Evolutionary conservation across 345 rosid species (phyloP).

Genomic region (Rhodamnia argentea): DNA sequence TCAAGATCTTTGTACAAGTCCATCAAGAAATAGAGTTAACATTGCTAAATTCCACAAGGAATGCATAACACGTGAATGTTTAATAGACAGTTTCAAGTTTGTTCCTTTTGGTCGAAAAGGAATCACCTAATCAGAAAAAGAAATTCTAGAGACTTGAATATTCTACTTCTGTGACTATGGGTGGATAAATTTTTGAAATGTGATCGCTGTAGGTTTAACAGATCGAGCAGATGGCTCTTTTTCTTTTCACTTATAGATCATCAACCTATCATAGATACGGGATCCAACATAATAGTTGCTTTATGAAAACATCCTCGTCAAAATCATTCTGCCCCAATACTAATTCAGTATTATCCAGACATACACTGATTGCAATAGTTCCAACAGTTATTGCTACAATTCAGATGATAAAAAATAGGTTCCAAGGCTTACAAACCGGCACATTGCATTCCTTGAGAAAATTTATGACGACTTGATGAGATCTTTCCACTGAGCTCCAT

Average conservation of each 20-base stretch:
- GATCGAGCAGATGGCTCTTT: not conserved
- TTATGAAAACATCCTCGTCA: not conserved
- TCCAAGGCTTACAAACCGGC: constrained; percentile 41
- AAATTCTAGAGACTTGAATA: not conserved
- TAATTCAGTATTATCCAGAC: no score
- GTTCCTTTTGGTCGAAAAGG: not conserved
- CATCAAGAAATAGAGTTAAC: not conserved
- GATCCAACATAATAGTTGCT: not conserved
- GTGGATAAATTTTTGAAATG: not conserved
- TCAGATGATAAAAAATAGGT: not conserved
- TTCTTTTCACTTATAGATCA: not conserved
- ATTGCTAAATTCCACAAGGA: not conserved
- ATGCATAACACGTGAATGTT: not conserved
- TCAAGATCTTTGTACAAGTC: not conserved
- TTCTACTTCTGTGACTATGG: not conserved
- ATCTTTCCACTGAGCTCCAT: constrained; percentile 19
- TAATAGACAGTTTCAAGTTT: not conserved
- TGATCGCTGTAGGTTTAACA: not conserved
- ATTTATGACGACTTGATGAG: constrained; percentile 33
- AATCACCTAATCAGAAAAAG: not conserved
- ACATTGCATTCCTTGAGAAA: constrained; percentile 73
- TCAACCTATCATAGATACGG: not conserved
- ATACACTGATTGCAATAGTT: not conserved
- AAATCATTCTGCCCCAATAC: not conserved
- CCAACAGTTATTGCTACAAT: not conserved